Evolutionary conservation across 179 eudicot genomes (phyloP), one percentile per base, ranked within the genome.

Genomic region (Spinacia oleracea): DNA sequence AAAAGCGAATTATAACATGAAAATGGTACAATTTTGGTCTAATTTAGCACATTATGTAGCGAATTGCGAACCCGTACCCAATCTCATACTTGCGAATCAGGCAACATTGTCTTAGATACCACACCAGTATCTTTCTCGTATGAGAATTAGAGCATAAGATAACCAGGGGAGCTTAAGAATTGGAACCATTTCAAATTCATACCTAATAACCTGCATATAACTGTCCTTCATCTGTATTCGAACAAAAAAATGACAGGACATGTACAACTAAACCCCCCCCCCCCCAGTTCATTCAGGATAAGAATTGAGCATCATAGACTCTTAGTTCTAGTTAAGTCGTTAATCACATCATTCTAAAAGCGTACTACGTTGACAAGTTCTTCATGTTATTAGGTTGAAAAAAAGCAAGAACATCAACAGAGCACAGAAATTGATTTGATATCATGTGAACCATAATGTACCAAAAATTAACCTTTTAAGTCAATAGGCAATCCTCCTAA

Each of bases 401-500:
- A n/a, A n/a, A n/a, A n/a, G n/a, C n/a, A 29, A 15, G 6, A 23
- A 6, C 75, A 50, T 48, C 63, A 32, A 72, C 4, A 72, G 20
- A 48, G 4, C 21, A 55, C 69, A 59, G 34, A 48, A n/a, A 31
- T 29, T 21, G 34, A 3, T 15, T 45, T 15, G 6, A 42, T 25
- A 32, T 16, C 56, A 73, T 29, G 11, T 43, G 14, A 80, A 23
- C 53, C 40, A 40, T 6, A 67, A 69, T 69, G 51, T 21, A 69
- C 5, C 27, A 45, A 9, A n/a, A 78, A 48, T 79, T 29, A 67
- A 94, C 98, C 98, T 94, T 69, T 89, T 81, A 94, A 81, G 82
- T 93, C 73, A 64, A 95, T 88, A 35, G 93, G 85, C 84, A 95
- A 81, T 74, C 94, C 97, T 45, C 90, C 75, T 3, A 79, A 72